Conservation (phyloP, 2,329 filamentous ascomycete genomes). For the Aspergillus awamori region DNA sequence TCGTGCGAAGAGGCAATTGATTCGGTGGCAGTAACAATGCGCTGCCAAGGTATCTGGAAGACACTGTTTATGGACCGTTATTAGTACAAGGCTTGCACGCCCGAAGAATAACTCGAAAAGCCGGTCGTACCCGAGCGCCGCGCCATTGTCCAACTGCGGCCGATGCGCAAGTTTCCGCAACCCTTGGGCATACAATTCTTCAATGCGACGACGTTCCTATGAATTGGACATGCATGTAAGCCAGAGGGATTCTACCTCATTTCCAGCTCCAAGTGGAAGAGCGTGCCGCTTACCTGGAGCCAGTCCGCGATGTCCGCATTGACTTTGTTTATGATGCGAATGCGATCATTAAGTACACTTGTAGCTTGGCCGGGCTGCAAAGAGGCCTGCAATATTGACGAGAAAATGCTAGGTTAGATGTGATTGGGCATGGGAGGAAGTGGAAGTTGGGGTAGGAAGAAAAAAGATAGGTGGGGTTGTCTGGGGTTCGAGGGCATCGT, state of each 20-base stretch:
- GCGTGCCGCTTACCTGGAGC: constrained; percentile 71
- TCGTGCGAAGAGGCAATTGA: constrained; percentile 82
- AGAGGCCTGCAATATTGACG: constrained; percentile 61
- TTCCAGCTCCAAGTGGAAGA: constrained; percentile 9
- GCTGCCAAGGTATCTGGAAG: constrained; percentile 88
- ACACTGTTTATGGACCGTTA: constrained; percentile 60
- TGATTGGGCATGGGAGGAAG: constrained; percentile 1
- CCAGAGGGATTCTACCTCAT: not conserved
- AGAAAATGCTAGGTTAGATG: not conserved
- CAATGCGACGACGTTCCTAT: constrained; percentile 88
- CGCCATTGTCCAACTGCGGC: constrained; percentile 72
- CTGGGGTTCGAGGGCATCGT: constrained; percentile 42
- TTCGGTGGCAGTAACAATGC: constrained; percentile 78
- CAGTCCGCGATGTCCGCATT: constrained; percentile 94
- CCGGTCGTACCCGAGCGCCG: constrained; percentile 78
- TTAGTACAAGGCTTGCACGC: not conserved
- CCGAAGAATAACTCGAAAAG: not conserved
- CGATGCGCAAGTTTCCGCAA: constrained; percentile 78
- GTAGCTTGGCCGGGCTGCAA: constrained; percentile 83
- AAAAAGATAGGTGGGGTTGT: not conserved
- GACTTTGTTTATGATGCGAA: constrained; percentile 81
- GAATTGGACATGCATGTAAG: constrained; percentile 14
- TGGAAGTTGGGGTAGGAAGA: not conserved
- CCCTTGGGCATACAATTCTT: constrained; percentile 83
- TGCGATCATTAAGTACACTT: constrained; percentile 78